Conservation (phyloP, 1,284 basidiomycete species). For the Erythrobasidium hasegawianum region DNA sequence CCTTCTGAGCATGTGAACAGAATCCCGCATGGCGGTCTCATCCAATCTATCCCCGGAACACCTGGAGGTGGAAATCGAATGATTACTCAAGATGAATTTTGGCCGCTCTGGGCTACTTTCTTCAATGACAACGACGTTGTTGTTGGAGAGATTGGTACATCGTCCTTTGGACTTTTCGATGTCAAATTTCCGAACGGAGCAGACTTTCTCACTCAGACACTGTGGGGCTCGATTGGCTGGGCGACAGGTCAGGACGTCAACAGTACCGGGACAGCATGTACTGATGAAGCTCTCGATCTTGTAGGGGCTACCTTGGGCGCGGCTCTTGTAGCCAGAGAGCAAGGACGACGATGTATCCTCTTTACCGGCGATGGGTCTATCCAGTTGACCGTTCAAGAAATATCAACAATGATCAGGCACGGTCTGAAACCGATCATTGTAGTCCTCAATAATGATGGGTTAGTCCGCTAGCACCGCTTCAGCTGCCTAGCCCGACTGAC, state of each 20-base stretch:
- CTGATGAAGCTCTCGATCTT: constrained; percentile 66
- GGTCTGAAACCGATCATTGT: constrained; percentile 53
- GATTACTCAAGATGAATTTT: constrained; percentile 71
- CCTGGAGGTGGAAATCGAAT: constrained; percentile 11
- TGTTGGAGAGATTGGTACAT: constrained; percentile 49
- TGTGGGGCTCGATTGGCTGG: constrained; percentile 87
- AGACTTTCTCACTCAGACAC: constrained; percentile 65
- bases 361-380: constrained; percentile 72
- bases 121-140: constrained; percentile 69
- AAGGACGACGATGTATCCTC: constrained; percentile 28
- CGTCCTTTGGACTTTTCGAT: constrained; percentile 71
- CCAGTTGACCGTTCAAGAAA: constrained; percentile 47
- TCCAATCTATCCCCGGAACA: constrained; percentile 35
- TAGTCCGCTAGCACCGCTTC: too few relatives aligned
- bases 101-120: constrained; percentile 76
- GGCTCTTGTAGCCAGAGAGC: constrained; percentile 62
- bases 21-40: constrained; percentile 36
- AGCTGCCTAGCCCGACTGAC: too few relatives aligned
- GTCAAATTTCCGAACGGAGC: constrained; percentile 68
- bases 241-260: constrained; percentile 61
- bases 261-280: constrained; percentile 61
- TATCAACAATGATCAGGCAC: constrained; percentile 72
- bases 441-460: constrained; percentile 79
- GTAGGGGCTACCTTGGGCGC: constrained; percentile 59
- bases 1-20: constrained; percentile 9